Base-by-base conservation (phyloP, 2,329 filamentous ascomycete species). In the Ceratocystis lukuohia region DNA sequence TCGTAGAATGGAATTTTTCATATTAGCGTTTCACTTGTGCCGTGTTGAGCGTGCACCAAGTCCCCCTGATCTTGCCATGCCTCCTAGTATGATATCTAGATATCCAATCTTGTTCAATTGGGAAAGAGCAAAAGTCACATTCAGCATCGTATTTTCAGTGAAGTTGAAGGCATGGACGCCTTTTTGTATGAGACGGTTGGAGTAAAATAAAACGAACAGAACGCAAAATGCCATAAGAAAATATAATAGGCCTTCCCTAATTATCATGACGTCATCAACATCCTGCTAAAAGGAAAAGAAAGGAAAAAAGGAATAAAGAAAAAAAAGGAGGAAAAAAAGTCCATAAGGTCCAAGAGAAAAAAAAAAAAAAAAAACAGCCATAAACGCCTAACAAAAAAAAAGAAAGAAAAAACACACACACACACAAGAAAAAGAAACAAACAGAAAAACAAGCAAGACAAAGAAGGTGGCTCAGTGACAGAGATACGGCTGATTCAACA, bases 401-500 rank as follows among this genome's bases (percentile, higher is more conserved):
- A 15, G 3, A 59, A 57, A 30, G 1, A 7, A 33, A 59, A 33
- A 20, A 20, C 1, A 20, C 1, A 7, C 28, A 57, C 7, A 59
- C 3, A 33, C 3, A n/a, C 20, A 53, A 25, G 17, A 22, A 53
- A 53, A 53, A n/a, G 10, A n/a, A 53, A 22, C 12, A 6, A 37
- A 59, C 1, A 22, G 10, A 53, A 53, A n/a, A n/a, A n/a, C n/a
- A n/a, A 41, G 0, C 37, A 41, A 41, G 10, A 41, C 3, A 41
- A 15, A 41, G 3, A n/a, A 53, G 48, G n/a, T 25, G 7, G 44
- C 17, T 66, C 50, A 69, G 53, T 66, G 68, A 25, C 68, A 67
- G 0, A 66, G 30, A 67, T 97, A 97, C 17, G 94, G 94, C 71
- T 89, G 87, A 74, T 99, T 99, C 91, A 99, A 95, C 33, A 93